These are phyloP conservation scores for Cenchrus fungigraminus DNA, from an alignment of 176 grass and related monocot genomes.

Conservation along the genomic window DNA sequence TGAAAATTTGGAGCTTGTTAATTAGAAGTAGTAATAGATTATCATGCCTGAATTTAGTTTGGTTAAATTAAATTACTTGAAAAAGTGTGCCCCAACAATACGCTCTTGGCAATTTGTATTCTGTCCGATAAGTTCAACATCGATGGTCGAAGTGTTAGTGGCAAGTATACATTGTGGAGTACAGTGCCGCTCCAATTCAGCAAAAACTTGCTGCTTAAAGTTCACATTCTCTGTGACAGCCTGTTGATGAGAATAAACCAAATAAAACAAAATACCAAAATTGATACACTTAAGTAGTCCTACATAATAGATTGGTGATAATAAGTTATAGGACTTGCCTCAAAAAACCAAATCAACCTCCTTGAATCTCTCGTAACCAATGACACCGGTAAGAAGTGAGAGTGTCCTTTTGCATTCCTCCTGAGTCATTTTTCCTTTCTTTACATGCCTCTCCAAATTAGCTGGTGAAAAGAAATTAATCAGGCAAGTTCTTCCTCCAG, in stretches of 20 bases:
- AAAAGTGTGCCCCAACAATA: too few species aligned
- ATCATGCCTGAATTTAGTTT: too few species aligned
- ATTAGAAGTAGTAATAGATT: too few species aligned
- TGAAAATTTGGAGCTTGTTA: too few species aligned
- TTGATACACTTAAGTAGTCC: background rate
- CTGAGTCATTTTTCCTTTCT: conserved; percentile 84
- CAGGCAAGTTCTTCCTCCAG: background rate
- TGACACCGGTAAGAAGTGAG: conserved; percentile 73
- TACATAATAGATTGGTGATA: background rate
- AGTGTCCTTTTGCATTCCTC: conserved; percentile 70
- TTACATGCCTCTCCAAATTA: conserved; percentile 78
- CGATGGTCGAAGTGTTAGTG: too few species aligned
- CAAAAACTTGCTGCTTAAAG: too few species aligned
- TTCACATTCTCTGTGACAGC: too few species aligned
- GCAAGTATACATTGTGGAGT: too few species aligned
- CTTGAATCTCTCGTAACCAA: conserved; percentile 83
- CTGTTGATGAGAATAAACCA: conserved; percentile 8
- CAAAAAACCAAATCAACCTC: conserved; percentile 82
- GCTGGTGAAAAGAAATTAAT: conserved; percentile 51
- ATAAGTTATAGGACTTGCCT: conserved; percentile 50
- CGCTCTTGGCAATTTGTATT: too few species aligned
- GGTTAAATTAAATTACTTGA: too few species aligned
- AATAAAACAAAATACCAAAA: conserved; percentile 18
- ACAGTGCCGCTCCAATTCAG: too few species aligned
- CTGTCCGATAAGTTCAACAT: too few species aligned